Evolutionary conservation across 768 basidiomycete species (phyloP).

Genomic region (Scleroderma citrinum): DNA sequence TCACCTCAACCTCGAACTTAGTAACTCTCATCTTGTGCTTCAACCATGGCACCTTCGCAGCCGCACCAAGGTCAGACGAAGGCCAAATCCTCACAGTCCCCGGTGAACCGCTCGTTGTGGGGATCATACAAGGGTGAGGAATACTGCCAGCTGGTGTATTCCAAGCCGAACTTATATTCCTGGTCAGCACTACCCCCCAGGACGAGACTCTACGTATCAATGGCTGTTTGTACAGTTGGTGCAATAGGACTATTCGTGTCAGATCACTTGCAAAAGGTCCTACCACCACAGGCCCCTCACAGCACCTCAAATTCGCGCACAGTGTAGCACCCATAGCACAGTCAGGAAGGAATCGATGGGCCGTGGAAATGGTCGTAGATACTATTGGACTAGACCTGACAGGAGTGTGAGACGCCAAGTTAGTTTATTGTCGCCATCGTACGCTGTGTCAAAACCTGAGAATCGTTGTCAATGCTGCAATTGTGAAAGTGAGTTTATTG

Average conservation of each 20-base stretch:
- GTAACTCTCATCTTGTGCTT: no score
- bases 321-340: no score
- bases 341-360: no score
- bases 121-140: slow-evolving; percentile 39
- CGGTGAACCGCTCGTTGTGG: slow-evolving; percentile 29
- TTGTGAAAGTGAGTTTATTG: neutral
- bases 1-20: no score
- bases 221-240: slow-evolving; percentile 43
- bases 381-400: no score
- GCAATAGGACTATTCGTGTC: slow-evolving; percentile 43
- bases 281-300: slow-evolving; percentile 17
- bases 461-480: neutral
- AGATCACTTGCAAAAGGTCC: slow-evolving; percentile 43
- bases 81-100: slow-evolving; percentile 5
- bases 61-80: slow-evolving; percentile 2
- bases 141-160: no score
- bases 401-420: no score
- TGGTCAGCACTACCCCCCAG: slow-evolving; percentile 47
- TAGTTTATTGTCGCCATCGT: no score
- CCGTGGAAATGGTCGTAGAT: no score
- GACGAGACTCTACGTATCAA: slow-evolving; percentile 47
- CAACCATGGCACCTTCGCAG: slow-evolving; percentile 7
- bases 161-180: slow-evolving; percentile 9
- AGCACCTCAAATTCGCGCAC: neutral
- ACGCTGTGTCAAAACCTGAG: no score